Evolutionary conservation across 495 filamentous ascomycete genomes (phyloP).

Genomic region (Aspergillus heteromorphus): DNA sequence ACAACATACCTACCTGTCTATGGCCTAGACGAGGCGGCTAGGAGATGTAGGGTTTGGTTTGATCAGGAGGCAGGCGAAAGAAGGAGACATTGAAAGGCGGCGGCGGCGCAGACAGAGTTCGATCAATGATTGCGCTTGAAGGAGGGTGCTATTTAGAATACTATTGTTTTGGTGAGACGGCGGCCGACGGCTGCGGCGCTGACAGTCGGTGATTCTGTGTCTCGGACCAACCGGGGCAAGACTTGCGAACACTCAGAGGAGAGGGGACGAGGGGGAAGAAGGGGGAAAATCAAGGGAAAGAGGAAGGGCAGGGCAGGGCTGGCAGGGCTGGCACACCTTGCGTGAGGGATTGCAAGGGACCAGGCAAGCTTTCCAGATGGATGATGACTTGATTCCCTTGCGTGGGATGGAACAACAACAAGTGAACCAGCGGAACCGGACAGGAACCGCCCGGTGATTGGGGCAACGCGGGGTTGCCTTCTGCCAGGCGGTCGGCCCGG

Average conservation of each 20-base stretch:
- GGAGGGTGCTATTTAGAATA: constrained; percentile 7
- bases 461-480: constrained; percentile 32
- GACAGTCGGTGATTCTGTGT: neutral
- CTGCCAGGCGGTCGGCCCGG: constrained; percentile 30
- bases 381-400: constrained; percentile 20
- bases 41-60: neutral
- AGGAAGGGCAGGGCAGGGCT: neutral
- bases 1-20: constrained; percentile 6
- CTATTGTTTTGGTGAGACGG: constrained; percentile 14
- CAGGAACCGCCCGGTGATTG: constrained; percentile 14
- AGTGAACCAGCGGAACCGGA: neutral
- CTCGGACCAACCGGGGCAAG: neutral
- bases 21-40: neutral
- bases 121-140: constrained; percentile 1
- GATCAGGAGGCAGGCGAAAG: neutral
- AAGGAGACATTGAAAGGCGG: constrained; percentile 2
- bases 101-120: too few relatives aligned
- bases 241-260: neutral
- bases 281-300: too few relatives aligned
- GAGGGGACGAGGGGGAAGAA: neutral
- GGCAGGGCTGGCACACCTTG: neutral
- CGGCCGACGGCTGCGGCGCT: neutral
- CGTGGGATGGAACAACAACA: constrained; percentile 6
- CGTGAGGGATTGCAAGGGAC: neutral
- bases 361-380: neutral